These are phyloP conservation scores for Leccinellum albellum DNA, from an alignment of 768 basidiomycete genomes.

Conservation along the genomic window DNA sequence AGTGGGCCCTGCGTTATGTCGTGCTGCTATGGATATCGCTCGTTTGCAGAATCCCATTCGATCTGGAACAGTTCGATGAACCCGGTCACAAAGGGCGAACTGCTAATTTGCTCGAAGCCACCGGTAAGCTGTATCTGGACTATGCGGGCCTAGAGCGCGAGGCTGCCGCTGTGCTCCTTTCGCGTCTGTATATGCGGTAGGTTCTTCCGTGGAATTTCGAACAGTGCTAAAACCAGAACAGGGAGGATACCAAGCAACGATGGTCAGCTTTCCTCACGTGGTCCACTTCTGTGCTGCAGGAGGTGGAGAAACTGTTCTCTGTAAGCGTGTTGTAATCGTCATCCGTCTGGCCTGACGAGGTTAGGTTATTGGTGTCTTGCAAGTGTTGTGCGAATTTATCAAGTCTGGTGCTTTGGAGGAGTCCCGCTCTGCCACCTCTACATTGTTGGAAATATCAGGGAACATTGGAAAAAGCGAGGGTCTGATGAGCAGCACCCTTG, in stretches of 20 bases:
- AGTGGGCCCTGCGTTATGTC: conserved; percentile 83
- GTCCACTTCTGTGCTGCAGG: conserved; percentile 38
- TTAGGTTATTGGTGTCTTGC: conserved; percentile 66
- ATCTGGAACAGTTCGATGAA: conserved; percentile 82
- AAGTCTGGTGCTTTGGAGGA: conserved; percentile 60
- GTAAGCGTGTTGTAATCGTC: conserved; percentile 34
- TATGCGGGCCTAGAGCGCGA: conserved; percentile 84
- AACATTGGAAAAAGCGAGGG: conserved; percentile 38
- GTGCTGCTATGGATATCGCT: conserved; percentile 91
- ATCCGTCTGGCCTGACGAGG: background rate
- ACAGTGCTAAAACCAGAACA: conserved; percentile 23
- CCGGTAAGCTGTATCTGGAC: conserved; percentile 55
- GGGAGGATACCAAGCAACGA: conserved; percentile 54
- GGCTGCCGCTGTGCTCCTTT: conserved; percentile 75
- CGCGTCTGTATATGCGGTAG: conserved; percentile 77
- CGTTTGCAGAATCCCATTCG: conserved; percentile 91
- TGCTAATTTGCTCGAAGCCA: conserved; percentile 49
- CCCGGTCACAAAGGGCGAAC: conserved; percentile 48
- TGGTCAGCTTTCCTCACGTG: conserved; percentile 53
- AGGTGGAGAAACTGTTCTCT: conserved; percentile 43
- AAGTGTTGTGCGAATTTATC: conserved; percentile 65
- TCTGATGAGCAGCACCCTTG: conserved; percentile 54
- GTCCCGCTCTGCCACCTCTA: conserved; percentile 40
- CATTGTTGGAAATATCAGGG: conserved; percentile 44
- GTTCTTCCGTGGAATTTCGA: conserved; percentile 13